Percentiles rank a stretch among this genome's conserved stretches.
Conservation (phyloP, 495 filamentous ascomycete genomes). For the Neurospora pannonica region DNA sequence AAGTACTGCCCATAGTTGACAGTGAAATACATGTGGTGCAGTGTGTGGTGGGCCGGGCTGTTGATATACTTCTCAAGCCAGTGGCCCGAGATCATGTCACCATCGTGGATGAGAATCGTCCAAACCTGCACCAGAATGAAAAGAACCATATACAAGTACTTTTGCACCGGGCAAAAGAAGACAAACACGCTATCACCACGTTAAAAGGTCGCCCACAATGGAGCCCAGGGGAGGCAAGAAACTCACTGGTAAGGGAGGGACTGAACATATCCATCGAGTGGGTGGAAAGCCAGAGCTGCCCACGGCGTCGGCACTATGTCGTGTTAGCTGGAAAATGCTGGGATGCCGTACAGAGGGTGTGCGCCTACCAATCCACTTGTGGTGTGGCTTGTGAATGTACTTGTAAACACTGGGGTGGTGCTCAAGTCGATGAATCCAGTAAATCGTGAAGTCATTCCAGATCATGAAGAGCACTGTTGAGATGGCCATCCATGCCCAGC, state of each 20-base stretch:
- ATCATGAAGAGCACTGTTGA: slow-evolving; percentile 14
- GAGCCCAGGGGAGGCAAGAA: not conserved
- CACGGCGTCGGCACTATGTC: slow-evolving; percentile 12
- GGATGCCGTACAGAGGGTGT: not conserved
- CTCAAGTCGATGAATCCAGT: slow-evolving; percentile 18
- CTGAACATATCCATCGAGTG: slow-evolving; percentile 14
- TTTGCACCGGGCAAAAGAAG: slow-evolving; percentile 15
- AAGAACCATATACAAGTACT: slow-evolving; percentile 15
- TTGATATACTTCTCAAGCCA: slow-evolving; percentile 17
- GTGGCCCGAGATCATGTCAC: slow-evolving; percentile 17
- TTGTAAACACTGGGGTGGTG: slow-evolving; percentile 17
- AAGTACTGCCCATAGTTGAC: slow-evolving; percentile 19
- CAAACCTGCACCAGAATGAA: slow-evolving; percentile 14
- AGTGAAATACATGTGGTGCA: slow-evolving; percentile 19
- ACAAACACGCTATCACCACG: slow-evolving; percentile 7
- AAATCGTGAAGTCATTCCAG: slow-evolving; percentile 16
- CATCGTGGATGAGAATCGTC: slow-evolving; percentile 18
- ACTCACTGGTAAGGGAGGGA: slow-evolving; percentile 16
- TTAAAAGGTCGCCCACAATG: not conserved
- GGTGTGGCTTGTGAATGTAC: slow-evolving; percentile 16
- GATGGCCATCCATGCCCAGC: slow-evolving; percentile 10
- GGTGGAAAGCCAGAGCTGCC: slow-evolving; percentile 16
- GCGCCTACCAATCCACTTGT: slow-evolving; percentile 16
- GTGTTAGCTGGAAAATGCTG: not conserved
- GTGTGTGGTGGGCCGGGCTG: slow-evolving; percentile 17